Percentiles rank a stretch among this genome's conserved stretches.
phyloP scores from a whole-genome alignment of 331 rosid species.

The Telfairia occidentalis region DNA sequence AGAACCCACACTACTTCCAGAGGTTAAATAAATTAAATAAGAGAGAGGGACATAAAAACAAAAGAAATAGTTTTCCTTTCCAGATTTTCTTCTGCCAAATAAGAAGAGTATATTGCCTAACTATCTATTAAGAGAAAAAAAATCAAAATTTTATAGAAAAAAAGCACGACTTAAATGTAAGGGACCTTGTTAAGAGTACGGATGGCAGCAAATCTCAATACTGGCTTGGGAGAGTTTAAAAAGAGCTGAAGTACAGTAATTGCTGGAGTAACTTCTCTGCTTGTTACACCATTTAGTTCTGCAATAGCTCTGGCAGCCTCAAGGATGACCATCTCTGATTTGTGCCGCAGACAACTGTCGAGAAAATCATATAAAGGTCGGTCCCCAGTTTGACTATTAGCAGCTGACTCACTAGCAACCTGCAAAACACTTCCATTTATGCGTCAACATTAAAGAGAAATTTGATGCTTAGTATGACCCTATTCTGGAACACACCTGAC shows the following conservation, averaged over 20 bases:
- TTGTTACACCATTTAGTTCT: slow-evolving; percentile 83
- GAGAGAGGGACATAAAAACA: neutral
- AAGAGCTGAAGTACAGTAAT: slow-evolving; percentile 99
- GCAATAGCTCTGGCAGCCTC: slow-evolving; percentile 98
- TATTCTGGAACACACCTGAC: slow-evolving; percentile 48
- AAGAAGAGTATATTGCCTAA: neutral
- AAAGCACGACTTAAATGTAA: slow-evolving; percentile 1
- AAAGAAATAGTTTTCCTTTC: neutral
- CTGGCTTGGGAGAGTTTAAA: slow-evolving; percentile 94
- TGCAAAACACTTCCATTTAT: slow-evolving; percentile 19
- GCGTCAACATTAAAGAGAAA: slow-evolving; percentile 13
- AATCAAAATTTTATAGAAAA: neutral
- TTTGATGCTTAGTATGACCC: neutral
- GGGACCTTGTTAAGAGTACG: slow-evolving; percentile 92
- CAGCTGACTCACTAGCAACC: slow-evolving; percentile 85
- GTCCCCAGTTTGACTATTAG: slow-evolving; percentile 66
- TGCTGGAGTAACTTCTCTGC: slow-evolving; percentile 89
- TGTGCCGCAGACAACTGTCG: slow-evolving; percentile 96
- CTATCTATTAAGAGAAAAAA: neutral
- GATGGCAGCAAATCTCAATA: slow-evolving; percentile 94
- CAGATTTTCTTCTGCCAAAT: neutral
- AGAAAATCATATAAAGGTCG: slow-evolving; percentile 94
- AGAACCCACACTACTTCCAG: neutral
- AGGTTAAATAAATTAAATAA: neutral
- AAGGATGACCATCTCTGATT: slow-evolving; percentile 95